phyloP scores from a whole-genome alignment of 108 stramenopile species.

The Skeletonema tropicum region DNA sequence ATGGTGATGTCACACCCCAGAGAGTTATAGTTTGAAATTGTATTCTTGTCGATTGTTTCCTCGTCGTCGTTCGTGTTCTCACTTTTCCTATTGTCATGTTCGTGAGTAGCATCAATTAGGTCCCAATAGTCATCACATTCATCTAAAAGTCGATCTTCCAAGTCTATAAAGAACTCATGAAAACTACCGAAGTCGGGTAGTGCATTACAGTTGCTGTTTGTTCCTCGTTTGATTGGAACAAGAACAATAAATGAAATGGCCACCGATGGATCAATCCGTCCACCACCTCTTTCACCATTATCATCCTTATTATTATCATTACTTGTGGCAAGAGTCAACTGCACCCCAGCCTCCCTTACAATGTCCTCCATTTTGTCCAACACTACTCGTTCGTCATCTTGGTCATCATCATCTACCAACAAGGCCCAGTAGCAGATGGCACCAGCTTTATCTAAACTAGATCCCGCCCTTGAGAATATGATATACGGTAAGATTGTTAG shows the following conservation, averaged over 20 bases:
- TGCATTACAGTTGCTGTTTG: background rate
- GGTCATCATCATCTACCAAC: background rate
- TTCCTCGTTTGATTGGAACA: constrained; percentile 7
- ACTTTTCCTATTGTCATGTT: background rate
- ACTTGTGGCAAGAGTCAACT: constrained; percentile 24
- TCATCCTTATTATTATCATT: background rate
- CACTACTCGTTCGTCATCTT: background rate
- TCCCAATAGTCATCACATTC: constrained; percentile 53
- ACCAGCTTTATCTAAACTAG: constrained; percentile 44
- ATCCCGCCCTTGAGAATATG: constrained; percentile 29
- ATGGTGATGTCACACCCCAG: constrained; percentile 60
- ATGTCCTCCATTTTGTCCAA: constrained; percentile 29
- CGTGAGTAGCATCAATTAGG: constrained; percentile 16
- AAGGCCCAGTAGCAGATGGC: constrained; percentile 67
- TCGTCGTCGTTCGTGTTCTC: background rate
- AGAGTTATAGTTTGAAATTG: background rate
- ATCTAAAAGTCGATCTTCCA: constrained; percentile 66
- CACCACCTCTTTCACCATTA: background rate
- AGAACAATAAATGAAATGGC: constrained; percentile 71
- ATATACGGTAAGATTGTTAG: too few species aligned
- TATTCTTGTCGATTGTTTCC: background rate
- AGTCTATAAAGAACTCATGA: constrained; percentile 64
- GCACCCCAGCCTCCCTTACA: constrained; percentile 27
- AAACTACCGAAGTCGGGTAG: constrained; percentile 55
- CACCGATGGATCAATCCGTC: constrained; percentile 51